Conservation (phyloP, 345 rosid species). For the Streptanthus diversifolius region DNA sequence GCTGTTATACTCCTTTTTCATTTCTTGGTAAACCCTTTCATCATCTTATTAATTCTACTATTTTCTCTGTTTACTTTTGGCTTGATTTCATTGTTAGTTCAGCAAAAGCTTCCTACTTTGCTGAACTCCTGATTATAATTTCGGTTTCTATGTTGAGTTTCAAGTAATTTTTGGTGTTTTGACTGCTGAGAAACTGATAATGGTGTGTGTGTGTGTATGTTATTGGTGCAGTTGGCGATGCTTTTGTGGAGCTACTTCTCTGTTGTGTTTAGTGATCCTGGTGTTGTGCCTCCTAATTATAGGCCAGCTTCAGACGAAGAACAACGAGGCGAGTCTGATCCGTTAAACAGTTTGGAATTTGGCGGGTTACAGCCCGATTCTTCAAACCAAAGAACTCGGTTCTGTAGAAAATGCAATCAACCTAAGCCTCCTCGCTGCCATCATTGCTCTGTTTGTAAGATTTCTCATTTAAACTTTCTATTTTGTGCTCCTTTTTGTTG, state of each 20-base stretch:
- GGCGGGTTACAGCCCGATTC: conserved; percentile 53
- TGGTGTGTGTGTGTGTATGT: neutral
- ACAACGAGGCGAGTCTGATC: conserved; percentile 69
- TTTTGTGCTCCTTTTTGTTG: neutral
- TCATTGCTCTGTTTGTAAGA: conserved; percentile 95
- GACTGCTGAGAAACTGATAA: conserved; percentile 1
- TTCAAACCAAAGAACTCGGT: conserved; percentile 58
- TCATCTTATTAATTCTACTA: neutral
- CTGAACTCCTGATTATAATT: neutral
- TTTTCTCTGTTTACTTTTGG: neutral
- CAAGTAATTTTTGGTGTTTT: neutral
- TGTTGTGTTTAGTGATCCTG: conserved; percentile 93
- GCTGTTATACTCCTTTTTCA: conserved; percentile 70
- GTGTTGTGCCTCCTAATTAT: conserved; percentile 88
- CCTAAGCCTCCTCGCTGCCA: conserved; percentile 93
- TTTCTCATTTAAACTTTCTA: conserved; percentile 3
- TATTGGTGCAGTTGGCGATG: conserved; percentile 78
- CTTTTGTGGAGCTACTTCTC: conserved; percentile 94
- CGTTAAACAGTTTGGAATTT: conserved; percentile 58
- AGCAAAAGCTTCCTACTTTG: conserved; percentile 5
- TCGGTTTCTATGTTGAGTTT: neutral
- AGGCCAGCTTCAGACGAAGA: conserved; percentile 74
- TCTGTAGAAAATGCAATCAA: conserved; percentile 88
- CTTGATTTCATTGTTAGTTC: neutral
- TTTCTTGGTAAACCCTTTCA: conserved; percentile 48